These are phyloP conservation scores for Zasmidium citrigriseum DNA, from an alignment of 2,329 filamentous ascomycete species.

Conservation along the genomic window DNA sequence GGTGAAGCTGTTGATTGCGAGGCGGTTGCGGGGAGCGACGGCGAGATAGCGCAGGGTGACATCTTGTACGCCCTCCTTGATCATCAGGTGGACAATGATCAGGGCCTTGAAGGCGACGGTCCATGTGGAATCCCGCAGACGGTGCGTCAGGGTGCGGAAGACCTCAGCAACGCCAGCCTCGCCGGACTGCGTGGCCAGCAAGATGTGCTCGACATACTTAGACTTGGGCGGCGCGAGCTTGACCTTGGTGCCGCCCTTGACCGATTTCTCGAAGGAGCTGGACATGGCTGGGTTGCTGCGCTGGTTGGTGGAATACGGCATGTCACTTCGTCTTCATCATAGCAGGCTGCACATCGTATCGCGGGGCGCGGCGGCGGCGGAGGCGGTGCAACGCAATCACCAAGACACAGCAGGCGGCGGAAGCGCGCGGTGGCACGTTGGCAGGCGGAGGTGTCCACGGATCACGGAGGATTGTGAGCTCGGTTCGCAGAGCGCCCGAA, in stretches of 20 bases:
- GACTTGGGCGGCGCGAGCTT: conserved; percentile 93
- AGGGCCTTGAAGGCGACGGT: conserved; percentile 99
- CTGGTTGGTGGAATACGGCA: conserved; percentile 15
- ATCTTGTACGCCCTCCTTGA: conserved; percentile 88
- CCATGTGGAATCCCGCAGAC: conserved; percentile 95
- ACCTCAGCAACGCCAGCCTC: conserved; percentile 95
- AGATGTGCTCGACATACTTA: conserved; percentile 98
- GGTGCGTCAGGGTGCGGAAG: conserved; percentile 85
- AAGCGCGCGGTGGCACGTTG: too few species aligned
- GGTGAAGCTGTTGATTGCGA: conserved; percentile 88
- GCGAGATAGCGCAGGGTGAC: conserved; percentile 83
- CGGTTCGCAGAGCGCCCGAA: too few species aligned
- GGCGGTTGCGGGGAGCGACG: conserved; percentile 71
- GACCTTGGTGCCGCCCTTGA: conserved; percentile 97
- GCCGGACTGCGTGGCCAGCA: conserved; percentile 90
- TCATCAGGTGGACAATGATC: conserved; percentile 96
- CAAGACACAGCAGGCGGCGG: too few species aligned
- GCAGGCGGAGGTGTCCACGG: too few species aligned
- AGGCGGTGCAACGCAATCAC: too few species aligned
- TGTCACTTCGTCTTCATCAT: too few species aligned
- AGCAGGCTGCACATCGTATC: too few species aligned
- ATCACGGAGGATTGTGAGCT: too few species aligned
- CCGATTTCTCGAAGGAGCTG: conserved; percentile 95
- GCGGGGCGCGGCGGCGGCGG: not conserved
- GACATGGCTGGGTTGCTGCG: conserved; percentile 57